Conservation (phyloP, 768 basidiomycete species). For the Gloeopeniophorella convolvens region DNA sequence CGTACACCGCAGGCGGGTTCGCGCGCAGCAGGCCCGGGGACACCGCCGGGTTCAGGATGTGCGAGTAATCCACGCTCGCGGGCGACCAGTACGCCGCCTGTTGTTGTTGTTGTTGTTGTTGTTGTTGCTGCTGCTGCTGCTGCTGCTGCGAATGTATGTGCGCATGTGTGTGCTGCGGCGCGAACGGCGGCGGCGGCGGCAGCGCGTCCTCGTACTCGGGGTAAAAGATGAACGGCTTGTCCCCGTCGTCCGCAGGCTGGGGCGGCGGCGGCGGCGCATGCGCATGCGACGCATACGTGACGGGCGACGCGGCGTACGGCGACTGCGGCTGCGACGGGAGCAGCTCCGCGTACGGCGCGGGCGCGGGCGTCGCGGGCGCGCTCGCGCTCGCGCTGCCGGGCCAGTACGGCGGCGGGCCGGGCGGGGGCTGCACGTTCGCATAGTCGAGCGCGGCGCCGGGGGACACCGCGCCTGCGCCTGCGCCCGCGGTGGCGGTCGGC, state of each 20-base stretch:
- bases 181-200: background rate
- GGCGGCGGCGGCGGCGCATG: background rate
- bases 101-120: no score
- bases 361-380: slow-evolving; percentile 5
- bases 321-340: slow-evolving; percentile 2
- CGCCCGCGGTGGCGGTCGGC: slow-evolving; percentile 8
- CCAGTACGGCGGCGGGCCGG: slow-evolving; percentile 8
- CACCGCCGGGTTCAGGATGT: slow-evolving; percentile 14
- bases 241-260: slow-evolving; percentile 14
- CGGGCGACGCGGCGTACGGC: no score
- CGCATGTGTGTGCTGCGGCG: background rate
- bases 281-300: no score
- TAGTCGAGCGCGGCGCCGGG: background rate
- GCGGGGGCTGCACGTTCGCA: background rate
- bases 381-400: slow-evolving; percentile 5
- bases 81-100: slow-evolving; percentile 13
- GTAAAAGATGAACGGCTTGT: slow-evolving; percentile 22
- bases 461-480: background rate
- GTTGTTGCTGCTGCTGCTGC: no score
- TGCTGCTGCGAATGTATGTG: background rate
- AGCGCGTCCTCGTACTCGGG: slow-evolving; percentile 18
- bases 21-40: slow-evolving; percentile 12
- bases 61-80: slow-evolving; percentile 12
- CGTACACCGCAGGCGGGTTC: slow-evolving; percentile 9
- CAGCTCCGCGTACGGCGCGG: slow-evolving; percentile 11